Evolutionary conservation across 2,329 filamentous ascomycete species (phyloP).

Genomic region (Xylaria sp.): DNA sequence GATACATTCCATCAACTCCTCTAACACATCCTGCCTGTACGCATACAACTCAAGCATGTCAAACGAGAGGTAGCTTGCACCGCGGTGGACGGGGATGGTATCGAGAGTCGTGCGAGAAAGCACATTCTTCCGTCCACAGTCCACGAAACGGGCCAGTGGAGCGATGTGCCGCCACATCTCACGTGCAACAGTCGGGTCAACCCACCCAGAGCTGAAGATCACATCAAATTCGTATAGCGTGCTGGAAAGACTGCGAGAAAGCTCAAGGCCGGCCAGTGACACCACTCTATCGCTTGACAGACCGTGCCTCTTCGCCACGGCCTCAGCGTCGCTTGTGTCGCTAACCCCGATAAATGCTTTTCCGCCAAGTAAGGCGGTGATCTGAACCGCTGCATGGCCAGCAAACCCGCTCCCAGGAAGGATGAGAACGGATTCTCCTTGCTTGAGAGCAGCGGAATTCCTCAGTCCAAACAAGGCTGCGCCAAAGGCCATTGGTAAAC

Average conservation of each 20-base stretch:
- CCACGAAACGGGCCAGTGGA: neutral
- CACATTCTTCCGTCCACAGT: neutral
- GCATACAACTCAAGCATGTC: neutral
- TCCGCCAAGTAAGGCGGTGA: neutral
- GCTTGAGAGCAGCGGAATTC: slow-evolving; percentile 8
- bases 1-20: neutral
- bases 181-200: too few relatives aligned
- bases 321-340: neutral
- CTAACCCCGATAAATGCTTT: neutral
- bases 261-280: too few relatives aligned
- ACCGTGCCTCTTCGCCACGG: too few relatives aligned
- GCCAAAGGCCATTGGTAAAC: neutral
- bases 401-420: slow-evolving; percentile 21
- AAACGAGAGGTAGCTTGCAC: neutral
- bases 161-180: neutral
- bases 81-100: neutral
- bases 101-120: neutral
- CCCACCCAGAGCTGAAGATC: too few relatives aligned
- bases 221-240: too few relatives aligned
- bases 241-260: too few relatives aligned
- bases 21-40: too few relatives aligned
- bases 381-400: neutral
- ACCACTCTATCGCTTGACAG: too few relatives aligned
- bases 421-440: slow-evolving; percentile 24
- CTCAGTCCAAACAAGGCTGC: neutral